Conservation (phyloP, 2,329 filamentous ascomycete species). For the Annulohypoxylon truncatum region DNA sequence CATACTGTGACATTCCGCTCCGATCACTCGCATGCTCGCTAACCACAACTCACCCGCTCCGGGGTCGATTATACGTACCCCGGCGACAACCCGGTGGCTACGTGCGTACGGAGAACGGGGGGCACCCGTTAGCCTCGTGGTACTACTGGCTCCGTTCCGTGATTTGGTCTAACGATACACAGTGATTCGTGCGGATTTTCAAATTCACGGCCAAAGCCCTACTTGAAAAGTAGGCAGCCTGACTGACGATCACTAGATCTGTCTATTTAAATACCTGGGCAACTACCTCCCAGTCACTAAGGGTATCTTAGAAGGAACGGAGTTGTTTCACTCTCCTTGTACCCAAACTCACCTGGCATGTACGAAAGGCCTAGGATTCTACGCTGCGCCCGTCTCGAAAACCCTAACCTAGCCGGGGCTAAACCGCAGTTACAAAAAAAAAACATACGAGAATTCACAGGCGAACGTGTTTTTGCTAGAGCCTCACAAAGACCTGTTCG, state of each 20-base stretch:
- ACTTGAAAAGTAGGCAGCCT: not conserved
- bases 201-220: not conserved
- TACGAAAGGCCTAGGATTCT: not conserved
- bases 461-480: not conserved
- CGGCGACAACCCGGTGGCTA: conserved; percentile 12
- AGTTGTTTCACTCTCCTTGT: not conserved
- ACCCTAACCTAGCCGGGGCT: not conserved
- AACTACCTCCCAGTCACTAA: not conserved
- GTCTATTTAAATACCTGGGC: not conserved
- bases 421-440: not conserved
- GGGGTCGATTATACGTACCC: conserved; percentile 12
- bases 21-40: conserved; percentile 35
- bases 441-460: not conserved
- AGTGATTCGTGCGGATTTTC: not conserved
- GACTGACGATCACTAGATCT: not conserved
- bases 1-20: conserved; percentile 34
- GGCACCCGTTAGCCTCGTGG: not conserved
- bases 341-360: no score
- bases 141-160: not conserved
- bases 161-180: not conserved
- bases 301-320: not conserved
- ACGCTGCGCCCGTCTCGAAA: not conserved
- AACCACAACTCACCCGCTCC: conserved; percentile 22
- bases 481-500: not conserved
- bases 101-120: conserved; percentile 2